Conservation (phyloP, 2,329 filamentous ascomycete genomes). For the Xylogone sp. region DNA sequence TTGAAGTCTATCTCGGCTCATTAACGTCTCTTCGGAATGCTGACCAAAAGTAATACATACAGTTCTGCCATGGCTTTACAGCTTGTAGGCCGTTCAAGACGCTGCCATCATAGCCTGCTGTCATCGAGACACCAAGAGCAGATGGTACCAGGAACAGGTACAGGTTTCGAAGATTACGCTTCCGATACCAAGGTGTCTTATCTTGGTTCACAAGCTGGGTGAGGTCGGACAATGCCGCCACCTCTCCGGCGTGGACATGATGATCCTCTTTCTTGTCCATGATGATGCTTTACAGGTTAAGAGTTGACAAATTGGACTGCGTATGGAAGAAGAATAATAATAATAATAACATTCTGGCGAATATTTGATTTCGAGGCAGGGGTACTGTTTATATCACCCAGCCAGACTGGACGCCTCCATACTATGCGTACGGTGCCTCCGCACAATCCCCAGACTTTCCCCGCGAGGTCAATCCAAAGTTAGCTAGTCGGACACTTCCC, state of each 20-base stretch:
- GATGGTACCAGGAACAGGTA: constrained; percentile 12
- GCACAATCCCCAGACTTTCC: neutral
- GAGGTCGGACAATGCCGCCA: neutral
- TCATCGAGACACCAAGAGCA: constrained; percentile 16
- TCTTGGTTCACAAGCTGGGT: constrained; percentile 3
- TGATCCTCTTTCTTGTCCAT: neutral
- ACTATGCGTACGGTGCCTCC: neutral
- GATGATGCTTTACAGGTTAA: neutral
- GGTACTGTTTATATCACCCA: neutral
- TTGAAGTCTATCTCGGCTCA: constrained; percentile 35
- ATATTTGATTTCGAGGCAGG: neutral
- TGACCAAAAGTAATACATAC: neutral
- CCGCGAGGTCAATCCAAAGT: neutral
- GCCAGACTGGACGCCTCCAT: neutral
- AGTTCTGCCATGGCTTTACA: constrained; percentile 8
- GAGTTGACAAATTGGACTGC: neutral
- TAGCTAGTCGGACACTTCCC: neutral
- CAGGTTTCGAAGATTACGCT: constrained; percentile 15
- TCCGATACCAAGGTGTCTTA: constrained; percentile 17
- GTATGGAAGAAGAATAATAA: neutral
- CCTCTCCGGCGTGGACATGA: constrained; percentile 1
- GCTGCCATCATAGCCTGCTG: constrained; percentile 16
- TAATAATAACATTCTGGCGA: neutral
- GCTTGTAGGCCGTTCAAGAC: constrained; percentile 20
- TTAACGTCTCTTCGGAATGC: neutral